Conservation (phyloP, 2,329 filamentous ascomycete genomes). For the Colletotrichum gloeosporioides region DNA sequence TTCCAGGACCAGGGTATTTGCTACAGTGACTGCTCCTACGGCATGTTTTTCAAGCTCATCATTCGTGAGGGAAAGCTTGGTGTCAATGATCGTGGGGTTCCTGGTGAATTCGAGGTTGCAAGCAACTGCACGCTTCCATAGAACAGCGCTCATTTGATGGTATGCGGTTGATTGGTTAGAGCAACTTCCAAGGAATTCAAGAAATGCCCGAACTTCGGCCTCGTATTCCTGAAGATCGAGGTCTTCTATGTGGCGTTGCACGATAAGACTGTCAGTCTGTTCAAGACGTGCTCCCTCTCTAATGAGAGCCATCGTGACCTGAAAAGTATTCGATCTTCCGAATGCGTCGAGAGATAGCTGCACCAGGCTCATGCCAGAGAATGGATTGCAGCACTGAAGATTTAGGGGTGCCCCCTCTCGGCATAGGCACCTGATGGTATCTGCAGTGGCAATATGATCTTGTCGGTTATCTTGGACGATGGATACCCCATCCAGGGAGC, state of each 20-base stretch:
- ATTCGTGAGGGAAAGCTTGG: background rate
- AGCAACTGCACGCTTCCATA: background rate
- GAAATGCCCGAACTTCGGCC: background rate
- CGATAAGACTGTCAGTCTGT: background rate
- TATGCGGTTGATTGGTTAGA: rapidly evolving
- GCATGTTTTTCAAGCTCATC: background rate
- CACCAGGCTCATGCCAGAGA: rapidly evolving
- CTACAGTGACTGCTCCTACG: rapidly evolving
- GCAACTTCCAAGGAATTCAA: background rate
- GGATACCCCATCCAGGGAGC: no score
- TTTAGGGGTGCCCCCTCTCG: background rate
- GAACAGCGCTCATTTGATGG: background rate
- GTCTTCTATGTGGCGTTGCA: background rate
- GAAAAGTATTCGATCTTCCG: background rate
- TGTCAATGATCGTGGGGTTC: background rate
- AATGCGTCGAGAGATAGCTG: background rate
- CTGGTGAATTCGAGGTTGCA: background rate
- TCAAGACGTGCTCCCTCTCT: background rate
- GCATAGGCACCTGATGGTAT: background rate
- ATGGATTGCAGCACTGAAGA: rapidly evolving
- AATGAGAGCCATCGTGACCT: background rate
- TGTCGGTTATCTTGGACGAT: background rate
- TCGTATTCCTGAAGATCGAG: background rate
- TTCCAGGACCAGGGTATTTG: rapidly evolving
- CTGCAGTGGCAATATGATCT: background rate